phyloP scores from a whole-genome alignment of 139 green algal species.

The Edaphochlamys debaryana region DNA sequence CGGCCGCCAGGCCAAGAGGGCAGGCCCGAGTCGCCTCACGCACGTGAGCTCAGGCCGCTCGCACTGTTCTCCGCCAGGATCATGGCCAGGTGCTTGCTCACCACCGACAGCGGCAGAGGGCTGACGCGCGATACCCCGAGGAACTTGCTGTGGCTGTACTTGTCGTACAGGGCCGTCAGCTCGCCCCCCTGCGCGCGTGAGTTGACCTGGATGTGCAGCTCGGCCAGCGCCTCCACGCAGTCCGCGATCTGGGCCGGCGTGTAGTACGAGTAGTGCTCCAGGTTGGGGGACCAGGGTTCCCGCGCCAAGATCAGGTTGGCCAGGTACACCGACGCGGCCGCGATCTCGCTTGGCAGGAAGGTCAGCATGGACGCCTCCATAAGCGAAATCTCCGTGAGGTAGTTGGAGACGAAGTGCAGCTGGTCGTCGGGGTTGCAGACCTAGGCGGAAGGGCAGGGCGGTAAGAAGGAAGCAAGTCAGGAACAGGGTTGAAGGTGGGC shows the following conservation, averaged over 20 bases:
- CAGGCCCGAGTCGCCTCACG: too few relatives aligned
- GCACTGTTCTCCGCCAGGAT: slow-evolving; percentile 13
- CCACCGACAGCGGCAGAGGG: slow-evolving; percentile 22
- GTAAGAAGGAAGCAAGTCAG: too few relatives aligned
- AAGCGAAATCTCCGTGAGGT: slow-evolving; percentile 91
- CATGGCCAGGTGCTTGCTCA: slow-evolving; percentile 20
- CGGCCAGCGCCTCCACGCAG: slow-evolving; percentile 45
- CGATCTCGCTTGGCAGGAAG: slow-evolving; percentile 83
- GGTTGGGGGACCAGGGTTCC: slow-evolving; percentile 46
- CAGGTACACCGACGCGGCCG: slow-evolving; percentile 83
- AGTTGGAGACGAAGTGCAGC: slow-evolving; percentile 81
- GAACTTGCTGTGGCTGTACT: slow-evolving; percentile 44
- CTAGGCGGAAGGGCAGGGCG: too few relatives aligned
- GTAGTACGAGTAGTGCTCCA: slow-evolving; percentile 62
- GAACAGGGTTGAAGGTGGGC: too few relatives aligned
- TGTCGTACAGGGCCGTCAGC: slow-evolving; percentile 36
- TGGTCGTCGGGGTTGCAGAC: slow-evolving; percentile 65
- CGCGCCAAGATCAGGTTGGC: slow-evolving; percentile 70
- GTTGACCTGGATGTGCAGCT: slow-evolving; percentile 44
- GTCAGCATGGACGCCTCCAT: slow-evolving; percentile 86
- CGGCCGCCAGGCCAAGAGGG: too few relatives aligned
- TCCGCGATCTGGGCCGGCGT: slow-evolving; percentile 37
- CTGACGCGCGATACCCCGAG: slow-evolving; percentile 11
- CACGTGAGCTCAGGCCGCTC: not conserved
- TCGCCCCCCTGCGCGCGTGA: slow-evolving; percentile 17